Evolutionary conservation across 2,329 filamentous ascomycete genomes (phyloP).

Genomic region (Raffaelea arxii): DNA sequence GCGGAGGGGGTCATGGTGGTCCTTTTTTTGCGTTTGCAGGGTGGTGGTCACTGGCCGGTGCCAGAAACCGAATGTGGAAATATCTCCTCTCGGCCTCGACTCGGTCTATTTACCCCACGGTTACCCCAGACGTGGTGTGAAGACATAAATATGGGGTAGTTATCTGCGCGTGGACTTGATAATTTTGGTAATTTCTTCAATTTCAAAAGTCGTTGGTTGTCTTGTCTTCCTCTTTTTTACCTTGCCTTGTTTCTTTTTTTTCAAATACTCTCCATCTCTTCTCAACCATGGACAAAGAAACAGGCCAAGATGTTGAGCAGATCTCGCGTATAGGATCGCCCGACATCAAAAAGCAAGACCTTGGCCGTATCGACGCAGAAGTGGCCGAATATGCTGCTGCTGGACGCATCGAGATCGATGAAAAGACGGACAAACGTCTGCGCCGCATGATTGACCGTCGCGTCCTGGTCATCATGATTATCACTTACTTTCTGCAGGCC

Average conservation of each 20-base stretch:
- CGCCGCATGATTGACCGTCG: slow-evolving; percentile 57
- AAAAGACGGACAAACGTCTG: slow-evolving; percentile 43
- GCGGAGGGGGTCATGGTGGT: too few species aligned
- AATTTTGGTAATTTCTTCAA: too few species aligned
- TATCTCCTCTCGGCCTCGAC: too few species aligned
- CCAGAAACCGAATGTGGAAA: too few species aligned
- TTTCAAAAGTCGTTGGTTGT: too few species aligned
- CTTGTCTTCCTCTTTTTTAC: too few species aligned
- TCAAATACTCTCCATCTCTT: neutral
- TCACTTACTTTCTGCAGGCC: slow-evolving; percentile 63
- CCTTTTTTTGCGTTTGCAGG: too few species aligned
- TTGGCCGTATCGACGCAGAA: slow-evolving; percentile 44
- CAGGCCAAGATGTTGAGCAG: neutral
- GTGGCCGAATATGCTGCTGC: slow-evolving; percentile 58
- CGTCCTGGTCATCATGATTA: slow-evolving; percentile 60
- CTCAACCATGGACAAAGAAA: neutral
- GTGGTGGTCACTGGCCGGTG: too few species aligned
- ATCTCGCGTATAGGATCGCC: neutral
- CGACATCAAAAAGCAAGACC: neutral
- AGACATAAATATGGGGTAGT: too few species aligned
- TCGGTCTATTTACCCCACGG: neutral
- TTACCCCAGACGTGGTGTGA: neutral
- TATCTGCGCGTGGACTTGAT: too few species aligned
- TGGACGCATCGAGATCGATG: slow-evolving; percentile 47
- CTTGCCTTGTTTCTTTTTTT: too few species aligned